Evolutionary conservation across 2,329 filamentous ascomycete genomes (phyloP), one percentile per base, ranked within the genome.

Genomic region (Xylariaceae sp.): DNA sequence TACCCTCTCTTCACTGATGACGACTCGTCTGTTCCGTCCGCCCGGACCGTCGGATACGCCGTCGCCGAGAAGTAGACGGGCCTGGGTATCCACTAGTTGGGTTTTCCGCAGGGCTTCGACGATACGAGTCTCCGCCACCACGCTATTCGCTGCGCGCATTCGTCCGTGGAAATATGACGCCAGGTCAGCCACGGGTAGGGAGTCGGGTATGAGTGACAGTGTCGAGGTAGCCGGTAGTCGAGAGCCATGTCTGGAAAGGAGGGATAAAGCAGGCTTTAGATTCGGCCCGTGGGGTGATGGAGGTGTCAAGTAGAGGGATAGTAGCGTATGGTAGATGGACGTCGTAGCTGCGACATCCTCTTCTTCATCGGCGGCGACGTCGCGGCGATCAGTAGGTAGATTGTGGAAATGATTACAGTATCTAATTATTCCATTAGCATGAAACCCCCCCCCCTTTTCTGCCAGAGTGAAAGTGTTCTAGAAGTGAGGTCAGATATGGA

Each of bases 211-310:
- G 27, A 99, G 79, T 26, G 87, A 84, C 6, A 99, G 78, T 0
- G 92, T 95, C 35, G 89, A 92, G 3, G 85, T 83, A 0, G 94
- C 91, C 0, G 95, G 92, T 4, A 99, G 81, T 8, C 94, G 87
- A 8, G 92, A 90, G 47, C 94, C 94, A 68, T 99, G 94, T 64
- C 89, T 89, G 43, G 88, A 91, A n/a, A 99, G 83, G 19, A 99
- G 81, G 34, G 87, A 83, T 4, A 99, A 79, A 0, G 94, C 94
- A 1, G 92, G 90, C 1, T 79, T 80, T 68, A 91, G 87, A 60
- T 88, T 87, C 6, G 85, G 81, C 55, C 83, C 72, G 64, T 95
- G 80, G 0, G 87, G 85, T 7, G 85, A 76, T 1, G 88, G 86
- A 0, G 94, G 94, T 1, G 85, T 84, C 2, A 99, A 81, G 69